Evolutionary conservation across 2,329 filamentous ascomycete genomes (phyloP).

Genomic region (Juglanconis juglandina): DNA sequence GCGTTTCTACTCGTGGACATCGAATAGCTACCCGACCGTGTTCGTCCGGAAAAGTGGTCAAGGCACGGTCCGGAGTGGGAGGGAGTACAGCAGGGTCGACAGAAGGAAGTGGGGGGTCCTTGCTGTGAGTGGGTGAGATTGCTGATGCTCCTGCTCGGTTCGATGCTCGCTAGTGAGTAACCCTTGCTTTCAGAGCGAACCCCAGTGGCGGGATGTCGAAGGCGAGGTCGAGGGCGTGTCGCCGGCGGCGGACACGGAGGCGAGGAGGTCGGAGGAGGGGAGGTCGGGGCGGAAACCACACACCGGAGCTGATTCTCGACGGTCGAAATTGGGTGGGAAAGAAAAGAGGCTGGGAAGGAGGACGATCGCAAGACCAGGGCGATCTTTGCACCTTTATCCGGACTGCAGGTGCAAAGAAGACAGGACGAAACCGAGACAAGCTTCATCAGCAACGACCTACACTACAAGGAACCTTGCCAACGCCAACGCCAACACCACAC

Average conservation of each 20-base stretch:
- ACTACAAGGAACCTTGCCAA: neutral
- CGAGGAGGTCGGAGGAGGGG: neutral
- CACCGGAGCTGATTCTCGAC: constrained; percentile 15
- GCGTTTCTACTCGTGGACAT: constrained; percentile 5
- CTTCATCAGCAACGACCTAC: neutral
- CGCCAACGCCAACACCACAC: neutral
- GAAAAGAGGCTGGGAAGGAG: neutral
- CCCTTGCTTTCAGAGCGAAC: neutral
- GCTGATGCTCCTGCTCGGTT: constrained; percentile 5
- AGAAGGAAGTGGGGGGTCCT: constrained; percentile 13
- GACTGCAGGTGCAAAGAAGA: neutral
- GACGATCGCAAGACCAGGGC: constrained; percentile 9
- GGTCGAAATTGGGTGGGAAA: constrained; percentile 9
- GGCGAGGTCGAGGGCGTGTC: neutral
- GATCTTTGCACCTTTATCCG: constrained; percentile 7
- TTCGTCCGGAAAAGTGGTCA: neutral
- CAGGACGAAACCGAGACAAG: neutral
- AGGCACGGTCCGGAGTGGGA: constrained; percentile 3
- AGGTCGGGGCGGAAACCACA: constrained; percentile 2
- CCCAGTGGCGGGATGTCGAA: neutral
- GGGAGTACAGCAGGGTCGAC: neutral
- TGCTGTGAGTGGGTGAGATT: neutral
- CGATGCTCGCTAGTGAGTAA: neutral
- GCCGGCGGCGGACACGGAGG: constrained; percentile 6
- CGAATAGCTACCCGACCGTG: neutral